A percentile compares a stretch with the other conserved stretches of the same genome.
These are phyloP conservation scores for Melampsora occidentalis DNA, from an alignment of 1,284 basidiomycete genomes.

Conservation along the genomic window DNA sequence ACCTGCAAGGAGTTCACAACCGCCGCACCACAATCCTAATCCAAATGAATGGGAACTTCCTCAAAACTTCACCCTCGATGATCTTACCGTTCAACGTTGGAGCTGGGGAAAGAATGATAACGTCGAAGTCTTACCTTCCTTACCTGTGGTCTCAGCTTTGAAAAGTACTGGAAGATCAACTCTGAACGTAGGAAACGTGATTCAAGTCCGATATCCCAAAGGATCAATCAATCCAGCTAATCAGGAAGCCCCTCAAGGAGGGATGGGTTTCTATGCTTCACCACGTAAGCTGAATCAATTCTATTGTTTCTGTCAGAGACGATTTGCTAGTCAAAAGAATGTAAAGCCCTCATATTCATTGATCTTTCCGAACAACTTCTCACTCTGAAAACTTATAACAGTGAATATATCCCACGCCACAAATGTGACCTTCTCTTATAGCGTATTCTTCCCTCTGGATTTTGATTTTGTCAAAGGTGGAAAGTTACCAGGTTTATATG, in stretches of 20 bases:
- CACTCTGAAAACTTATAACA: conserved; percentile 50
- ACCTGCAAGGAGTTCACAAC: too few relatives aligned
- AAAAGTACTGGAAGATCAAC: background rate
- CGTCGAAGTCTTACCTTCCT: background rate
- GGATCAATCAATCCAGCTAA: conserved; percentile 8
- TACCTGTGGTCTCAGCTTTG: background rate
- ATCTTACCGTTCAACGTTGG: conserved; percentile 7
- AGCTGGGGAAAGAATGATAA: background rate
- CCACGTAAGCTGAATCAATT: background rate
- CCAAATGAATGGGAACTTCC: background rate
- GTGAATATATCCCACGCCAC: conserved; percentile 50
- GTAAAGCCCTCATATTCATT: background rate
- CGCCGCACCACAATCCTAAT: too few relatives aligned
- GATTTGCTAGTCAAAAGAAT: background rate
- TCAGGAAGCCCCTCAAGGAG: background rate
- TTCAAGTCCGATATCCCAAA: conserved; percentile 16
- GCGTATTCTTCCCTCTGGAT: conserved; percentile 53
- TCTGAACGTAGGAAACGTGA: conserved; percentile 2
- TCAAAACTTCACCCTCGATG: background rate
- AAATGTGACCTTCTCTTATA: conserved; percentile 56
- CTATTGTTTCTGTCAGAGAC: background rate
- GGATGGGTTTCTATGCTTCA: conserved; percentile 4
- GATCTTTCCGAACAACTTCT: background rate
- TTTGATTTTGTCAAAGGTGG: conserved; percentile 56
- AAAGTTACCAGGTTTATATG: conserved; percentile 56